Conservation (phyloP, 169 alveolate genomes). For the Perkinsus chesapeaki region DNA sequence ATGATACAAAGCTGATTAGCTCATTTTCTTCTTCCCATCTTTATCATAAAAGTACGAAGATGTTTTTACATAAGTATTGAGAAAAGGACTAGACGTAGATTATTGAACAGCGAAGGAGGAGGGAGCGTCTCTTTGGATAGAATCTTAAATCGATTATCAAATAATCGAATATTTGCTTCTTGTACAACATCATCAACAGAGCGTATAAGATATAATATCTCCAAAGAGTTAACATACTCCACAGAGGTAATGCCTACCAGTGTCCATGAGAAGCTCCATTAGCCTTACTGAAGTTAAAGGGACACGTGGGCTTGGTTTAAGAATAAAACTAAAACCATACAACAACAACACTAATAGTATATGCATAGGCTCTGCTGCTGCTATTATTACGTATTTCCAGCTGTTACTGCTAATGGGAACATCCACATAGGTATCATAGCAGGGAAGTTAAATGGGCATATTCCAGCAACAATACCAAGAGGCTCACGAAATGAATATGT, state of each 20-base stretch:
- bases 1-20: too few species aligned
- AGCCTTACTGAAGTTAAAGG: constrained; percentile 16
- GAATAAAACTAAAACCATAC: background rate
- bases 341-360: background rate
- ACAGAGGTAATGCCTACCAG: background rate
- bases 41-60: too few species aligned
- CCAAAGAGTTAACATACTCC: too few species aligned
- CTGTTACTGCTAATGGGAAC: constrained; percentile 58
- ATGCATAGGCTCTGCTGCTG: constrained; percentile 43
- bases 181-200: too few species aligned
- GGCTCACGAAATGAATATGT: constrained; percentile 60
- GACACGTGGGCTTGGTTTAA: constrained; percentile 36
- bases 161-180: too few species aligned
- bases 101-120: too few species aligned
- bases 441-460: constrained; percentile 74
- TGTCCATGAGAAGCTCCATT: constrained; percentile 24
- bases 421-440: constrained; percentile 75
- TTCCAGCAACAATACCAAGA: constrained; percentile 71
- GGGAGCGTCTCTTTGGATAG: too few species aligned
- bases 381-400: constrained; percentile 53
- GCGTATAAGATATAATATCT: too few species aligned
- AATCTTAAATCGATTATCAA: too few species aligned
- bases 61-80: too few species aligned
- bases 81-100: too few species aligned
- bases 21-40: too few species aligned